Conservation (phyloP, 2,329 filamentous ascomycete species). For the Ophiostoma australiae region DNA sequence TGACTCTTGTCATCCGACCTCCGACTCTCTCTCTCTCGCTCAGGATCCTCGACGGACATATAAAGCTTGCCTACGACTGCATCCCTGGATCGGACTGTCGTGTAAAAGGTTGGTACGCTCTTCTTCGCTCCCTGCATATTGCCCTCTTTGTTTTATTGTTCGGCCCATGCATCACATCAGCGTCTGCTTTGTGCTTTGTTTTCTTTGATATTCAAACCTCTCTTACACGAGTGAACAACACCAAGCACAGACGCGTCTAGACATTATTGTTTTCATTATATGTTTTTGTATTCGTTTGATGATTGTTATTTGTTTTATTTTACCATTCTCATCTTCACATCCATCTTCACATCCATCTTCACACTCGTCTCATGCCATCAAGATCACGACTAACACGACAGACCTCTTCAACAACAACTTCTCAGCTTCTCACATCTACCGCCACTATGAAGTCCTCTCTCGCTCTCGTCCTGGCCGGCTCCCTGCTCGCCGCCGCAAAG, state of each 20-base stretch:
- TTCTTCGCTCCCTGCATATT: background rate
- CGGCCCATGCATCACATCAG: background rate
- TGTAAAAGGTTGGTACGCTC: constrained; percentile 8
- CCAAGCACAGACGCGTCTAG: background rate
- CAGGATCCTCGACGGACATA: constrained; percentile 10
- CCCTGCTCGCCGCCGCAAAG: constrained; percentile 43
- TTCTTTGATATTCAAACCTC: background rate
- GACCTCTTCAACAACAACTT: background rate
- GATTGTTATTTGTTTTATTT: background rate
- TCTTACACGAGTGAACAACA: background rate
- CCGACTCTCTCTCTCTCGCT: background rate
- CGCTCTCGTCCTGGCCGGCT: constrained; percentile 43
- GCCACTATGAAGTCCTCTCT: constrained; percentile 49
- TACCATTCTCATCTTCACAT: background rate
- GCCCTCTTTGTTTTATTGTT: constrained; percentile 8
- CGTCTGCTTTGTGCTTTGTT: background rate
- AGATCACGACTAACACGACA: constrained; percentile 10
- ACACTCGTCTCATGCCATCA: background rate
- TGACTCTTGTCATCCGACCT: constrained; percentile 3
- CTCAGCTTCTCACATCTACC: background rate
- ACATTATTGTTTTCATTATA: background rate
- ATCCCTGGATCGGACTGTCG: constrained; percentile 17
- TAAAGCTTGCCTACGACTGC: background rate
- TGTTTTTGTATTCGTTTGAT: background rate
- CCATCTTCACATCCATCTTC: background rate